Evolutionary conservation across 2,329 filamentous ascomycete genomes (phyloP).

Genomic region (Thermoascus crustaceus): DNA sequence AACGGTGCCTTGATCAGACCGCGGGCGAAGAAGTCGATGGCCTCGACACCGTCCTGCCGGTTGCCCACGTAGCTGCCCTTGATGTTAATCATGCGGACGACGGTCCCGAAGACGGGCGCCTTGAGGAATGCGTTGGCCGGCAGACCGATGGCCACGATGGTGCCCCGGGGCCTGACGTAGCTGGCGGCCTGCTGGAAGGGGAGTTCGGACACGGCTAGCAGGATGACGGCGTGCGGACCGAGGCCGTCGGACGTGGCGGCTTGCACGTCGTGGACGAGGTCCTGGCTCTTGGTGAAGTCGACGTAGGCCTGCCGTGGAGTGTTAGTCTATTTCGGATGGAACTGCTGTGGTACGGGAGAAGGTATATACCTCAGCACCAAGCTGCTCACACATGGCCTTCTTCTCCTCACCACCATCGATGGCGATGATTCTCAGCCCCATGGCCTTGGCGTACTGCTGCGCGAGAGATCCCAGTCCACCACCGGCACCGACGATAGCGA

Average conservation of each 20-base stretch:
- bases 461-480: conserved; percentile 75
- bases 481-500: conserved; percentile 80
- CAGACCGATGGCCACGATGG: conserved; percentile 81
- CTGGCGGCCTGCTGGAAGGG: conserved; percentile 90
- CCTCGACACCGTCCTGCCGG: conserved; percentile 77
- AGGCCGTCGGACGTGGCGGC: conserved; percentile 69
- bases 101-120: conserved; percentile 82
- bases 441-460: conserved; percentile 81
- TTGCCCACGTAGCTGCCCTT: conserved; percentile 92
- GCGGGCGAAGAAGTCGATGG: conserved; percentile 77
- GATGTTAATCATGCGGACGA: conserved; percentile 84
- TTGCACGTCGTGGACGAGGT: conserved; percentile 79
- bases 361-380: conserved; percentile 53
- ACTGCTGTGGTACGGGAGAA: too few species aligned
- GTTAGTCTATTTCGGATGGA: conserved; percentile 3
- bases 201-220: conserved; percentile 80
- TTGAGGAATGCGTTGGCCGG: conserved; percentile 71
- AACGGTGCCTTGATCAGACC: conserved; percentile 80
- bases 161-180: conserved; percentile 76
- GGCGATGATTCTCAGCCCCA: conserved; percentile 72
- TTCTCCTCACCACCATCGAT: conserved; percentile 81
- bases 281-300: conserved; percentile 68
- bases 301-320: conserved; percentile 58
- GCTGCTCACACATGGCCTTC: conserved; percentile 53
- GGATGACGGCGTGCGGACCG: conserved; percentile 77